Percentiles rank a stretch among this genome's conserved stretches.
Conservation (phyloP, 176 grass and related monocot genomes). For the Rhynchospora pubera region DNA sequence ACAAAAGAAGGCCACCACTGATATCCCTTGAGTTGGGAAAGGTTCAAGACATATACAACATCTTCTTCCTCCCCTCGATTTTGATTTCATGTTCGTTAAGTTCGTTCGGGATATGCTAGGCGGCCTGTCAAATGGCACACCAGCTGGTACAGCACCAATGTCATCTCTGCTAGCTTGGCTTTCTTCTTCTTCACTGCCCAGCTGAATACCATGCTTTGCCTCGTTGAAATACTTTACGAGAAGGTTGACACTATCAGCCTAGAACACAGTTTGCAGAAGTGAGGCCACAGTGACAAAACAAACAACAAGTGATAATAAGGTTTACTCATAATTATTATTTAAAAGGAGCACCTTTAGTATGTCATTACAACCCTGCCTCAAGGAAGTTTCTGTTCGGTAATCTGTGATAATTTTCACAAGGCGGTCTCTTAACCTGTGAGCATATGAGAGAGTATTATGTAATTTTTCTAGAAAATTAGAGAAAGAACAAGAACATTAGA, state of each 20-base stretch:
- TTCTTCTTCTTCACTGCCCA: conserved; percentile 68
- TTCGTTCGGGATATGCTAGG: conserved; percentile 16
- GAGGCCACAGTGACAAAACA: conserved; percentile 9
- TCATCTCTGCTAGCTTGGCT: conserved; percentile 33
- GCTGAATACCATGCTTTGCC: conserved; percentile 65
- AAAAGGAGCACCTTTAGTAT: conserved; percentile 66
- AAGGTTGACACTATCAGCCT: conserved; percentile 92
- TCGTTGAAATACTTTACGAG: conserved; percentile 91
- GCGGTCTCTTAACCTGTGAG: conserved; percentile 68
- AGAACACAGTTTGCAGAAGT: conserved; percentile 17
- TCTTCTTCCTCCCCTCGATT: conserved; percentile 65
- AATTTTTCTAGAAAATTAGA: background rate
- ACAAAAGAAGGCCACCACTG: conserved; percentile 82
- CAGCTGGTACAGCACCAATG: conserved; percentile 28
- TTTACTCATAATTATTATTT: background rate
- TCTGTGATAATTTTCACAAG: conserved; percentile 97
- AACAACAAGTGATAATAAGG: conserved; percentile 12
- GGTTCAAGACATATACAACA: conserved; percentile 97
- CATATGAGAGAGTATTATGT: conserved; percentile 7
- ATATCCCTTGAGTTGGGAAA: conserved; percentile 60
- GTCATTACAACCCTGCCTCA: conserved; percentile 90
- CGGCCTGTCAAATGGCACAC: conserved; percentile 31
- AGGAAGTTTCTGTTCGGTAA: conserved; percentile 94
- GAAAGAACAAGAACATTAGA: background rate
- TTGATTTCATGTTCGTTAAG: conserved; percentile 62